Base-by-base conservation (phyloP, 345 rosid species). In the Pistacia integerrima region DNA sequence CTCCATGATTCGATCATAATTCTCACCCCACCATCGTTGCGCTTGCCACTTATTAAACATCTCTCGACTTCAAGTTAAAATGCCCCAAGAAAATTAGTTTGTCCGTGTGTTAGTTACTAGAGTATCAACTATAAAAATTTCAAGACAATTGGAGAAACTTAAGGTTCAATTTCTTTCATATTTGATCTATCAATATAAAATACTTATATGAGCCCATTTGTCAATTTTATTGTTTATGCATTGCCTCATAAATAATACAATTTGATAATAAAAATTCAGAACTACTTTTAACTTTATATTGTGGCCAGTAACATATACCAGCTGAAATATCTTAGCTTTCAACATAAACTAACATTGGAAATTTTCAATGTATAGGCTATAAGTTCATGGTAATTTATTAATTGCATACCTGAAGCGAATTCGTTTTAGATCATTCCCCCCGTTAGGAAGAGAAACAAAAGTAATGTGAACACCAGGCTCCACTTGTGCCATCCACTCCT, bases 401-500 rank as follows among this genome's bases (percentile, higher is more conserved):
- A 49, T 22, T 28, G 67, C 77, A 46, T 82, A 89, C 97, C 96
- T 94, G 89, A 94, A 94, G 18, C 99, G 98, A 77, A 95, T 93
- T 3, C 99, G 89, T 79, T 92, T 93, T 0, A 96, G 92, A 86
- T 96, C 97, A 75, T 96, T 96, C 59, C 99, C 99, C 0, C 98
- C 99, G 28, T 74, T 87, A 9, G 98, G 97, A 64, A 93, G 97
- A 28, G 99, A 91, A 67, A 90, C 88, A 20, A 96, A 96, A 18
- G 99, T 96, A 61, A 96, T 96, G 77, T 96, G 97, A 69, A 96
- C 98, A 20, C 99, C 99, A 0, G 99, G 99, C 82, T 96, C 99
- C 36, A 96, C 99, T 84, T 93, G 99, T 48, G 99, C 98, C 98
- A 96, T 92, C 99, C 99, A 96, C 68, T 96, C 99, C 82, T 96